phyloP scores from a whole-genome alignment of 2,329 filamentous ascomycete species.

The Penicillium paneum region DNA sequence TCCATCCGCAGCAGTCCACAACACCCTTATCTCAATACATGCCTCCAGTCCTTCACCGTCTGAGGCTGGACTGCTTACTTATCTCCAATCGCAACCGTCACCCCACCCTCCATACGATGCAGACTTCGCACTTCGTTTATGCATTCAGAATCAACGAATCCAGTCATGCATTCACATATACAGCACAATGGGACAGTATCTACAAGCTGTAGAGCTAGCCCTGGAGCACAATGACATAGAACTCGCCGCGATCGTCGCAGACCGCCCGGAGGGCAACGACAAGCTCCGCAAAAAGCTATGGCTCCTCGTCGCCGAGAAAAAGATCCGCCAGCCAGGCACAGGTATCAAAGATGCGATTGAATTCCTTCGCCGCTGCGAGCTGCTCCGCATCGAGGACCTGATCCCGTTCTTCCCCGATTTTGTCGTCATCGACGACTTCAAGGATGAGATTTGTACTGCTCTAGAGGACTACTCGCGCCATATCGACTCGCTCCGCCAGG shows the following conservation, averaged over 20 bases:
- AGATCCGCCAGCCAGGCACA: conserved; percentile 74
- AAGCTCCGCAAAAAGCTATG: conserved; percentile 87
- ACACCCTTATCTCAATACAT: conserved; percentile 94
- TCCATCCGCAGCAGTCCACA: conserved; percentile 85
- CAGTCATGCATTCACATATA: conserved; percentile 97
- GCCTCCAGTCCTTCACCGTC: conserved; percentile 79
- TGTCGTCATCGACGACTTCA: conserved; percentile 98
- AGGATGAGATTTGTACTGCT: conserved; percentile 92
- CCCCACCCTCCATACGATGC: conserved; percentile 83
- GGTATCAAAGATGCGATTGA: conserved; percentile 93
- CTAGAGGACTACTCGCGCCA: conserved; percentile 89
- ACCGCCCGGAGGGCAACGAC: conserved; percentile 72
- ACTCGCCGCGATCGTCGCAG: conserved; percentile 82
- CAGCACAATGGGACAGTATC: conserved; percentile 91
- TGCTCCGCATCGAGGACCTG: conserved; percentile 90
- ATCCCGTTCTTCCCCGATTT: conserved; percentile 99
- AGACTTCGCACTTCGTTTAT: conserved; percentile 91
- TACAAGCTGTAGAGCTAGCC: conserved; percentile 88
- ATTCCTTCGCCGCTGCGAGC: conserved; percentile 84
- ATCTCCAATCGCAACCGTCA: conserved; percentile 86
- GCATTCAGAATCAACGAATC: conserved; percentile 89
- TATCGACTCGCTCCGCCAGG: conserved; percentile 81
- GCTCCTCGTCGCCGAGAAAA: conserved; percentile 91
- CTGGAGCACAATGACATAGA: conserved; percentile 87
- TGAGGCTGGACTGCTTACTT: conserved; percentile 79